These are phyloP conservation scores for Podospora pseudocomata DNA, from an alignment of 495 filamentous ascomycete species.

Conservation along the genomic window DNA sequence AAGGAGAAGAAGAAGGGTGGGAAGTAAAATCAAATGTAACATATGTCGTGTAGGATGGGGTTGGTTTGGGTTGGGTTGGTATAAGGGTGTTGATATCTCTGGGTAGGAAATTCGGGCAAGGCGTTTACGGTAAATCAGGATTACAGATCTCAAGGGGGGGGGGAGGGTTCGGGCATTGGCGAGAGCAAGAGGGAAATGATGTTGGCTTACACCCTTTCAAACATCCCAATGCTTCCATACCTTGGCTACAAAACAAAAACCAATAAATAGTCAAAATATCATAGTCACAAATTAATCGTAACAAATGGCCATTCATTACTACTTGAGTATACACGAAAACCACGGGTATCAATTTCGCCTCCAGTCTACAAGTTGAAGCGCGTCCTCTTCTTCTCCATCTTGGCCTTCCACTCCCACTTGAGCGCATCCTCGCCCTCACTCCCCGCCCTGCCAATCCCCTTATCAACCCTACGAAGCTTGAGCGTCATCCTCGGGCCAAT, in stretches of 20 bases:
- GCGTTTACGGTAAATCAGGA: too few relatives aligned
- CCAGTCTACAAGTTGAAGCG: conserved; percentile 73
- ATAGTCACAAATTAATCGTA: background rate
- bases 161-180: too few relatives aligned
- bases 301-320: background rate
- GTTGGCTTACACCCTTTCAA: too few relatives aligned
- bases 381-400: conserved; percentile 89
- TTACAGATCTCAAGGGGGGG: too few relatives aligned
- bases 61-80: background rate
- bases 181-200: too few relatives aligned
- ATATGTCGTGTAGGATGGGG: background rate
- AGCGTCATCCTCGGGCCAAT: conserved; percentile 77
- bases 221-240: too few relatives aligned
- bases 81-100: too few relatives aligned
- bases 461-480: conserved; percentile 87
- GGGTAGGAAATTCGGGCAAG: background rate
- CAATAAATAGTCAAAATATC: too few relatives aligned
- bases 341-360: conserved; percentile 16
- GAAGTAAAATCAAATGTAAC: background rate
- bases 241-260: too few relatives aligned
- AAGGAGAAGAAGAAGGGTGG: conserved; percentile 25
- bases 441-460: conserved; percentile 76
- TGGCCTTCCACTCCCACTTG: conserved; percentile 91
- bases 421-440: conserved; percentile 64
- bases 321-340: background rate